Conservation (phyloP, 495 filamentous ascomycete genomes). For the Xylaria sp. region DNA sequence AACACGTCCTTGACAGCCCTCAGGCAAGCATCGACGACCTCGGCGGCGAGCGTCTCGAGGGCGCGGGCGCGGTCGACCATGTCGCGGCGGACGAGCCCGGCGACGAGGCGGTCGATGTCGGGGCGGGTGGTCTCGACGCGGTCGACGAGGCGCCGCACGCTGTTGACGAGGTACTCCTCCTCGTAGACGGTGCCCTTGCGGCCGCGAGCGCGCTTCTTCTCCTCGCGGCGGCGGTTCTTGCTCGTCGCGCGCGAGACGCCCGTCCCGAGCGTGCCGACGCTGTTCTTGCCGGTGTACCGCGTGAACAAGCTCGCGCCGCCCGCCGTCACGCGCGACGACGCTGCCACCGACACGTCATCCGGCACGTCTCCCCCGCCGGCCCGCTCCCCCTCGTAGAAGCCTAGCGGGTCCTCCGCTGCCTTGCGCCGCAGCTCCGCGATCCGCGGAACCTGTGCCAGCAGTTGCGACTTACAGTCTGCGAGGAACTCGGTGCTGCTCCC, state of each 20-base stretch:
- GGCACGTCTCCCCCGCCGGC: conserved; percentile 72
- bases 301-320: conserved; percentile 81
- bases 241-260: conserved; percentile 74
- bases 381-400: conserved; percentile 75
- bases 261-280: conserved; percentile 69
- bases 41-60: conserved; percentile 72
- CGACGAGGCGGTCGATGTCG: conserved; percentile 75
- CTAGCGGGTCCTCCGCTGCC: conserved; percentile 80
- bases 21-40: conserved; percentile 73
- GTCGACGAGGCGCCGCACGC: conserved; percentile 82
- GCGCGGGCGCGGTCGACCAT: conserved; percentile 89
- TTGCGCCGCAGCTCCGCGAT: conserved; percentile 80
- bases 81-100: conserved; percentile 73
- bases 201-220: conserved; percentile 91
- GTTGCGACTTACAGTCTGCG: conserved; percentile 86
- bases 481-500: conserved; percentile 84
- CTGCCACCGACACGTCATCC: conserved; percentile 89
- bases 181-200: conserved; percentile 98
- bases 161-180: conserved; percentile 93
- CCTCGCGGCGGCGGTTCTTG: conserved; percentile 84
- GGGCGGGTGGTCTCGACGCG: conserved; percentile 72
- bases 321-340: conserved; percentile 79
- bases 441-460: conserved; percentile 82
- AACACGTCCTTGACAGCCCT: conserved; percentile 73
- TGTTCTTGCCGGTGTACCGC: conserved; percentile 78